phyloP scores from a whole-genome alignment of 805 yeast genomes.

The Yamadazyma paraphyllophila region DNA sequence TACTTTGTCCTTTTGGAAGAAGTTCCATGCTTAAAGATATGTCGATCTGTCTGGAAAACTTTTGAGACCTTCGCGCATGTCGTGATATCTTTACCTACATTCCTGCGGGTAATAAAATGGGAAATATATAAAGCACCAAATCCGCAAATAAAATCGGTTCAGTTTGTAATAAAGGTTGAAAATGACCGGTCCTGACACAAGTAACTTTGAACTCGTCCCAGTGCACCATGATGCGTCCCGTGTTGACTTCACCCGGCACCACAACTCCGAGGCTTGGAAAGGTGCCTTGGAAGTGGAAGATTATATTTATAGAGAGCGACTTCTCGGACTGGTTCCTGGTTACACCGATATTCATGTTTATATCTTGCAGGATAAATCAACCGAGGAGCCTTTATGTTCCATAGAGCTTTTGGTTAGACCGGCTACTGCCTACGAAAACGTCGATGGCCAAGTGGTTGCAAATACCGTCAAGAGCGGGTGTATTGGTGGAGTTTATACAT shows the following conservation, averaged over 20 bases:
- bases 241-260: conserved; percentile 31
- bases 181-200: conserved; percentile 10
- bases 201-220: conserved; percentile 13
- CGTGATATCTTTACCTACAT: background rate
- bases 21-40: conserved; percentile 32
- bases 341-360: conserved; percentile 20
- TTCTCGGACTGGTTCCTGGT: conserved; percentile 21
- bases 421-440: conserved; percentile 23
- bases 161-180: background rate
- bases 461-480: conserved; percentile 26
- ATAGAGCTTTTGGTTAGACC: conserved; percentile 34
- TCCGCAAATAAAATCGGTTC: background rate
- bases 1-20: conserved; percentile 55
- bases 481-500: conserved; percentile 43
- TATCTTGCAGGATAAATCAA: conserved; percentile 19
- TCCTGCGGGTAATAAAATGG: background rate
- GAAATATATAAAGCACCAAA: background rate
- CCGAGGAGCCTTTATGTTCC: conserved; percentile 27
- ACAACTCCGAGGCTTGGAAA: conserved; percentile 37
- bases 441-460: conserved; percentile 7
- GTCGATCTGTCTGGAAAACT: too few relatives aligned
- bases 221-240: conserved; percentile 21
- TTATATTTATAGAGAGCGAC: conserved; percentile 34
- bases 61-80: too few relatives aligned
- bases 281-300: conserved; percentile 32